These are phyloP conservation scores for Hypholoma fasciculare DNA, from an alignment of 768 basidiomycete genomes.

Conservation along the genomic window DNA sequence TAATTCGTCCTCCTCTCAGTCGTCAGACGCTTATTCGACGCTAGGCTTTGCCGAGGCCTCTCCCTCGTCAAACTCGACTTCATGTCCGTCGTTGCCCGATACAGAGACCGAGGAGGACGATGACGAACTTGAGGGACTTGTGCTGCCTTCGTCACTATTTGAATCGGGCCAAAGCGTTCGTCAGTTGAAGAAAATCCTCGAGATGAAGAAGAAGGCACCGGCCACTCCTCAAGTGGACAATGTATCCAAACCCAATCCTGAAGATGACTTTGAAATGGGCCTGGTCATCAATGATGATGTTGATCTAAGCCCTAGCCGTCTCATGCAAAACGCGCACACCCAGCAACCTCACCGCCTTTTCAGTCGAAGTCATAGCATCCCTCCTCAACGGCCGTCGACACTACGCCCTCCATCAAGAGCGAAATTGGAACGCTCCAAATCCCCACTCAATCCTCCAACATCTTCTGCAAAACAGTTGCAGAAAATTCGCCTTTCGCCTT, in stretches of 20 bases:
- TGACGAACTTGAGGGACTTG: constrained; percentile 77
- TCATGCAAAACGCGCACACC: constrained; percentile 50
- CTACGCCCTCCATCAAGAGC: constrained; percentile 65
- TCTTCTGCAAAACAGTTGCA: constrained; percentile 72
- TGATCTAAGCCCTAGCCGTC: constrained; percentile 78
- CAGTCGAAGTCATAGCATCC: constrained; percentile 60
- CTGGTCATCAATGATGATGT: constrained; percentile 82
- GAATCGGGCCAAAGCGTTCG: constrained; percentile 64
- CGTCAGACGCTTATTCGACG: constrained; percentile 84
- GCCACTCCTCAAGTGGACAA: constrained; percentile 40
- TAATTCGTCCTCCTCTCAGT: constrained; percentile 79
- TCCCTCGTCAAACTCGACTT: constrained; percentile 70
- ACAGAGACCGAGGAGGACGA: constrained; percentile 77
- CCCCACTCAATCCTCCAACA: constrained; percentile 65
- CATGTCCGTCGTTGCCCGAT: constrained; percentile 67
- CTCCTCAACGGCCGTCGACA: constrained; percentile 49
- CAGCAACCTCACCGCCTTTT: constrained; percentile 41
- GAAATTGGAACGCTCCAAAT: constrained; percentile 68
- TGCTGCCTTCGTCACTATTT: constrained; percentile 75
- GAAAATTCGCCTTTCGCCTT: constrained; percentile 66
- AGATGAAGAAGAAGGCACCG: constrained; percentile 56
- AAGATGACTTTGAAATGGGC: constrained; percentile 86
- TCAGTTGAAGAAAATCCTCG: constrained; percentile 50
- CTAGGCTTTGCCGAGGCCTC: constrained; percentile 74
- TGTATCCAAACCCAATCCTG: constrained; percentile 59